Conservation (phyloP, 257 asterid species). For the Plantago major region DNA sequence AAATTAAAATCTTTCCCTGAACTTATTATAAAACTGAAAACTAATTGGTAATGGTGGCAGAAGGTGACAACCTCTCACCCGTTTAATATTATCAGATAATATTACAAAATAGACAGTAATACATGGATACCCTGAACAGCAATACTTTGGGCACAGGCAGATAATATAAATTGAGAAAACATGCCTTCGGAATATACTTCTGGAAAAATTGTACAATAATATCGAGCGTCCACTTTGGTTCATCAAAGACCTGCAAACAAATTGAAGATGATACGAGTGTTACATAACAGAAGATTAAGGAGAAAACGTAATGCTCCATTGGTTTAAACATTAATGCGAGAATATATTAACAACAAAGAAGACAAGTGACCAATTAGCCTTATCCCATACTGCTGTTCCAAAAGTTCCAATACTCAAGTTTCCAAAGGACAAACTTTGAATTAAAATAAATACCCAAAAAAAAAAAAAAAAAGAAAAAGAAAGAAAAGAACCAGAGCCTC, state of each 20-base stretch:
- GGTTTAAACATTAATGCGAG: too few relatives aligned
- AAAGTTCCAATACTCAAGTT: not conserved
- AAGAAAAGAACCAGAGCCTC: too few relatives aligned
- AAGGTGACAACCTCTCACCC: too few relatives aligned
- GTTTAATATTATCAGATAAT: too few relatives aligned
- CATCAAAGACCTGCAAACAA: slow-evolving; percentile 61
- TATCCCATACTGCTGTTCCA: slow-evolving; percentile 5
- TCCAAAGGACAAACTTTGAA: not conserved
- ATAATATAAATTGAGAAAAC: slow-evolving; percentile 16
- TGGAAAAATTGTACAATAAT: slow-evolving; percentile 64
- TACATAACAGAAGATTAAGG: not conserved
- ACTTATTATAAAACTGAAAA: too few relatives aligned
- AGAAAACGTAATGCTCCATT: not conserved
- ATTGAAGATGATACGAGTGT: slow-evolving; percentile 7
- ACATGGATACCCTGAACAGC: too few relatives aligned
- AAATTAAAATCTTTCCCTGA: too few relatives aligned
- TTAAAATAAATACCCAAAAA: too few relatives aligned
- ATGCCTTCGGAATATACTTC: slow-evolving; percentile 76
- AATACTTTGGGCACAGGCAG: not conserved
- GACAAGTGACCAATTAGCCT: not conserved
- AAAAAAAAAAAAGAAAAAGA: too few relatives aligned
- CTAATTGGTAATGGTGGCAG: too few relatives aligned
- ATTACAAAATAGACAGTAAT: too few relatives aligned
- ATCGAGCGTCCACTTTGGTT: slow-evolving; percentile 59
- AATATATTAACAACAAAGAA: too few relatives aligned